Conservation (phyloP, 305 asterid species). For the Fraxinus greggii region DNA sequence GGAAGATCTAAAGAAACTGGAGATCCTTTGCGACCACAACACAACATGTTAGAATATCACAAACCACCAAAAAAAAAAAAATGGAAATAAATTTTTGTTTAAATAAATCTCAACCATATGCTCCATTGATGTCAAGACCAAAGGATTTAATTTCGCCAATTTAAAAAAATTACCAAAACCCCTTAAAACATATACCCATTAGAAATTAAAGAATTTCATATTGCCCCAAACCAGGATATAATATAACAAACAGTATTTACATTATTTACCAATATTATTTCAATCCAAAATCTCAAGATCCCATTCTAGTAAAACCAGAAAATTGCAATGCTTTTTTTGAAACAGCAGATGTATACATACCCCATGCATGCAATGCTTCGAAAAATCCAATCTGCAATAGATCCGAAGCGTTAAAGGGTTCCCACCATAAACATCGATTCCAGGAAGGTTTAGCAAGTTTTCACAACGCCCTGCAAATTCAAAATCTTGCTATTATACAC, state of each 20-base stretch:
- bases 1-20: neutral
- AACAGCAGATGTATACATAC: conserved; percentile 7
- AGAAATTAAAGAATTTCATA: neutral
- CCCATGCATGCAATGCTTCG: conserved; percentile 37
- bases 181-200: neutral
- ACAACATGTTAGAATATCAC: neutral
- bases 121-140: neutral
- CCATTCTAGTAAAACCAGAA: neutral
- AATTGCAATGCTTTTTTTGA: neutral
- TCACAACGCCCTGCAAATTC: conserved; percentile 13
- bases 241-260: neutral
- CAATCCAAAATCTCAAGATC: neutral
- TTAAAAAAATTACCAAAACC: neutral
- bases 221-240: neutral
- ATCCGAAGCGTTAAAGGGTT: conserved; percentile 30
- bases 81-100: neutral
- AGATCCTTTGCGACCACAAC: neutral
- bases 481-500: neutral
- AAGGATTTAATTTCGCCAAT: neutral
- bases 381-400: conserved; percentile 28
- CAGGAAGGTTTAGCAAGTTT: neutral
- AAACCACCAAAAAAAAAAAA: neutral
- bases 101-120: neutral
- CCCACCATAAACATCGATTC: conserved; percentile 35
- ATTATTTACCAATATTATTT: neutral